phyloP scores from a whole-genome alignment of 2,329 filamentous ascomycete genomes.

The Exophiala sp. region DNA sequence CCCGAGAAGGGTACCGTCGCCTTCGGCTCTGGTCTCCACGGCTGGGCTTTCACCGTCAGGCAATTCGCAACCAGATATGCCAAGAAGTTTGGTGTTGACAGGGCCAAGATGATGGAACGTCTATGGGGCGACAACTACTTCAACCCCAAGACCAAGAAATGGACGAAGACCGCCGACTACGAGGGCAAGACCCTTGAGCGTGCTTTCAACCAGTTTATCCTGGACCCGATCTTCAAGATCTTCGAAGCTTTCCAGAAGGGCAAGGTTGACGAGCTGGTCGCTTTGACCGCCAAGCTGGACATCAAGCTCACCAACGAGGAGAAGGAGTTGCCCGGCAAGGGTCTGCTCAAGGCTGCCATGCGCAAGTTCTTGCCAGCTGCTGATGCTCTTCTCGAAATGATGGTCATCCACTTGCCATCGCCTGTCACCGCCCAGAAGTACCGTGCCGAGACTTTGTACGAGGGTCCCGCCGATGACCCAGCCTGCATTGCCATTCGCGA shows the following conservation, averaged over 20 bases:
- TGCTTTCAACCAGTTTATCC: slow-evolving; percentile 99
- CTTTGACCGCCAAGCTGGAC: slow-evolving; percentile 82
- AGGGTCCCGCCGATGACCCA: slow-evolving; percentile 90
- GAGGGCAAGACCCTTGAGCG: slow-evolving; percentile 90
- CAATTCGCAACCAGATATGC: slow-evolving; percentile 94
- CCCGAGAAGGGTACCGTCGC: slow-evolving; percentile 95
- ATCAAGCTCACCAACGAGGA: slow-evolving; percentile 86
- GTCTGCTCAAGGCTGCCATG: slow-evolving; percentile 96
- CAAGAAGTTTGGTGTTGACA: slow-evolving; percentile 99
- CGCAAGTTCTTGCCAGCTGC: slow-evolving; percentile 97
- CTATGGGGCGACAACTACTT: slow-evolving; percentile 99
- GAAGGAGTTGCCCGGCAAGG: slow-evolving; percentile 92
- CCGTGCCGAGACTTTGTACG: slow-evolving; percentile 97
- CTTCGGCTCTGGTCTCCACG: slow-evolving; percentile 99
- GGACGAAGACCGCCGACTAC: slow-evolving; percentile 78
- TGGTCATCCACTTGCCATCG: slow-evolving; percentile 98
- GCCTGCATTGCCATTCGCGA: slow-evolving; percentile 94
- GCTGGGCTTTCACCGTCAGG: slow-evolving; percentile 98
- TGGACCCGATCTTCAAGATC: slow-evolving; percentile 99
- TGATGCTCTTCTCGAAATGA: slow-evolving; percentile 98
- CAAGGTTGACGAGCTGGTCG: slow-evolving; percentile 86
- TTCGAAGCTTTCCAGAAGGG: slow-evolving; percentile 96
- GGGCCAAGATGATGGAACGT: slow-evolving; percentile 99
- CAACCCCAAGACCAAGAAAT: slow-evolving; percentile 99
- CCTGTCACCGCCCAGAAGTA: slow-evolving; percentile 94